phyloP scores from a whole-genome alignment of 2,329 filamentous ascomycete genomes.

The Fusarium buxicola region DNA sequence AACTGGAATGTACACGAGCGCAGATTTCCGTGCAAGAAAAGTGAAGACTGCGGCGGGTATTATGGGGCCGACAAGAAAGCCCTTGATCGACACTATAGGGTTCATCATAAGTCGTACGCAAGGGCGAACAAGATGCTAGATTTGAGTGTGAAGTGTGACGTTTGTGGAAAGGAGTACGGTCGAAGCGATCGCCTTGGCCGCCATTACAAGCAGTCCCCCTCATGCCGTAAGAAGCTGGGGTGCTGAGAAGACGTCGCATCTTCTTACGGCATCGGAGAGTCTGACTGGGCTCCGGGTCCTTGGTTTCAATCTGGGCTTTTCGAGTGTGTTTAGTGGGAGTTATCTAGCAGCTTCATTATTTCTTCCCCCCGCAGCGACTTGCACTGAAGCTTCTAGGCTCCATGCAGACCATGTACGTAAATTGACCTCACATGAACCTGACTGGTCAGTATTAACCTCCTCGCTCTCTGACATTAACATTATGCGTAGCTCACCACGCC shows the following conservation, averaged over 20 bases:
- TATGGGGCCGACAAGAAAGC: neutral
- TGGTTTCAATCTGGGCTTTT: neutral
- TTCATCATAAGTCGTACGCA: slow-evolving; percentile 15
- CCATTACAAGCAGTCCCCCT: slow-evolving; percentile 18
- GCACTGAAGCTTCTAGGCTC: too few species aligned
- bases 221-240: slow-evolving; percentile 26
- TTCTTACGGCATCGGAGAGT: neutral
- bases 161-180: neutral
- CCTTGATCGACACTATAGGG: slow-evolving; percentile 29
- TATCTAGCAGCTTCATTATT: too few species aligned
- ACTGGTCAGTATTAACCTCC: too few species aligned
- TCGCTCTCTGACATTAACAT: too few species aligned
- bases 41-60: neutral
- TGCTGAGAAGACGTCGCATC: slow-evolving; percentile 3
- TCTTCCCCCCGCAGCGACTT: too few species aligned
- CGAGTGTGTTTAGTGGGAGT: neutral
- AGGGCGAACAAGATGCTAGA: slow-evolving; percentile 1
- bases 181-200: slow-evolving; percentile 22
- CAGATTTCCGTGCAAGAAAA: slow-evolving; percentile 9
- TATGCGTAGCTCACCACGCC: neutral
- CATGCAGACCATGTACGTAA: too few species aligned
- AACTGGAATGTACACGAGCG: slow-evolving; percentile 1
- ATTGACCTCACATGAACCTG: too few species aligned
- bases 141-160: slow-evolving; percentile 2
- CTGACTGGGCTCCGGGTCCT: neutral